Conservation (phyloP, 306 rosid species). For the Pyrus betulifolia region DNA sequence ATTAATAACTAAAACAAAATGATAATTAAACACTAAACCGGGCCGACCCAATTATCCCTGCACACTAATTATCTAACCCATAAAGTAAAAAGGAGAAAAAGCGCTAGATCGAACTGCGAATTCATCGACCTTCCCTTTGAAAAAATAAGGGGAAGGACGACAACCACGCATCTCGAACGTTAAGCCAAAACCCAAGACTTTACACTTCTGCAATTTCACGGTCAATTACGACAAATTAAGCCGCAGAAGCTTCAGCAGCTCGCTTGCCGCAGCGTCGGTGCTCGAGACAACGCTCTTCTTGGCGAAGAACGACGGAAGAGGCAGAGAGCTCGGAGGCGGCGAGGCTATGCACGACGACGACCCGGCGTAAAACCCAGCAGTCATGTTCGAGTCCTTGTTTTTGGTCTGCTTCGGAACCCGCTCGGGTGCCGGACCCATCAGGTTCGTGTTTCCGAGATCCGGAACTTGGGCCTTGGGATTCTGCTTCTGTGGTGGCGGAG, state of each 20-base stretch:
- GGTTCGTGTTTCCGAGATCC: not conserved
- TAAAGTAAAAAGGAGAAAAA: not conserved
- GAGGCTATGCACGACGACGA: slow-evolving; percentile 17
- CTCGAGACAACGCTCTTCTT: slow-evolving; percentile 5
- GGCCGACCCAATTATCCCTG: not conserved
- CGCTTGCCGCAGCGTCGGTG: slow-evolving; percentile 28
- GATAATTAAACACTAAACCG: not conserved
- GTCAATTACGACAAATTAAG: slow-evolving; percentile 15
- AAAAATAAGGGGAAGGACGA: slow-evolving; percentile 41
- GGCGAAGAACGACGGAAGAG: slow-evolving; percentile 39
- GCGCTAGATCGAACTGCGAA: not conserved
- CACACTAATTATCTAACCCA: not conserved
- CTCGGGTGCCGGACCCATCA: slow-evolving; percentile 6
- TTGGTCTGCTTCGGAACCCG: not conserved
- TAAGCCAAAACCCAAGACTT: not conserved
- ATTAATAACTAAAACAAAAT: not conserved
- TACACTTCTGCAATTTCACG: not conserved
- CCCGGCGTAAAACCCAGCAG: slow-evolving; percentile 34
- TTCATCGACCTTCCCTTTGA: not conserved
- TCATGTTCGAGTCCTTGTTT: not conserved
- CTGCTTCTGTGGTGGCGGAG: not conserved
- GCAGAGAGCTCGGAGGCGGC: slow-evolving; percentile 54
- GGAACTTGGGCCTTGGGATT: not conserved
- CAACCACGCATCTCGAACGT: slow-evolving; percentile 13
- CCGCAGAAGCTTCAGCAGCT: slow-evolving; percentile 23